Evolutionary conservation across 345 rosid genomes (phyloP).

Genomic region (Chamaenerion angustifolium): DNA sequence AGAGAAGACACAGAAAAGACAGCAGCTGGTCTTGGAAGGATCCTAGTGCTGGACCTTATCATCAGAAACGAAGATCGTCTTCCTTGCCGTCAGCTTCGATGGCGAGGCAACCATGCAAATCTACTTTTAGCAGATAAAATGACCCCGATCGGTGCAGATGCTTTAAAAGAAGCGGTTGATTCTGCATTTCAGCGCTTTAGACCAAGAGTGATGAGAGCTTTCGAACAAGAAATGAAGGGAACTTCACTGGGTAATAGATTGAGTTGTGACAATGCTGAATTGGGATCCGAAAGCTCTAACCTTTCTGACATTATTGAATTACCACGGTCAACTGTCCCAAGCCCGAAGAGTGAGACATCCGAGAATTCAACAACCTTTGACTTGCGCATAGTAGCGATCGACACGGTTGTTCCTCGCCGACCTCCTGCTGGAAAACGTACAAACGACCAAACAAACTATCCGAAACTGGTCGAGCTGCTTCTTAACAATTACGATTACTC

Average conservation of each 20-base stretch:
- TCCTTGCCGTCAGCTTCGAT: slow-evolving; percentile 78
- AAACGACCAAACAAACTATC: slow-evolving; percentile 77
- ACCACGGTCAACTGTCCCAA: slow-evolving; percentile 35
- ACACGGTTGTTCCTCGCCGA: slow-evolving; percentile 87
- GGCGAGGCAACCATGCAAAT: slow-evolving; percentile 97
- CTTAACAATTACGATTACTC: slow-evolving; percentile 54
- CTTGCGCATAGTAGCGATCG: slow-evolving; percentile 67
- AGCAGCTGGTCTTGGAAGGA: slow-evolving; percentile 75
- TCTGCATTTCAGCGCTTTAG: slow-evolving; percentile 54
- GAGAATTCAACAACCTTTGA: slow-evolving; percentile 30
- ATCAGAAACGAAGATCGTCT: slow-evolving; percentile 92
- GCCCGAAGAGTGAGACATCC: slow-evolving; percentile 37
- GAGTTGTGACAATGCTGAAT: slow-evolving; percentile 20
- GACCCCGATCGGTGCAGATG: slow-evolving; percentile 26
- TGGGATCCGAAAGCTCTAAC: slow-evolving; percentile 26
- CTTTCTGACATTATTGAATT: slow-evolving; percentile 56
- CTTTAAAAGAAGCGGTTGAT: slow-evolving; percentile 55
- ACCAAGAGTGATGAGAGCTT: slow-evolving; percentile 62
- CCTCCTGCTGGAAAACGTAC: slow-evolving; percentile 95
- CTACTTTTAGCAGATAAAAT: slow-evolving; percentile 62
- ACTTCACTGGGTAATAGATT: slow-evolving; percentile 55
- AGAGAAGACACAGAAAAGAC: slow-evolving; percentile 55
- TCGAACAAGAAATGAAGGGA: slow-evolving; percentile 75
- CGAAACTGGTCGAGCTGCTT: slow-evolving; percentile 86
- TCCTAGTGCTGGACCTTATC: slow-evolving; percentile 78